Base-by-base conservation (phyloP, 345 rosid genomes). In the Barbarea vulgaris region DNA sequence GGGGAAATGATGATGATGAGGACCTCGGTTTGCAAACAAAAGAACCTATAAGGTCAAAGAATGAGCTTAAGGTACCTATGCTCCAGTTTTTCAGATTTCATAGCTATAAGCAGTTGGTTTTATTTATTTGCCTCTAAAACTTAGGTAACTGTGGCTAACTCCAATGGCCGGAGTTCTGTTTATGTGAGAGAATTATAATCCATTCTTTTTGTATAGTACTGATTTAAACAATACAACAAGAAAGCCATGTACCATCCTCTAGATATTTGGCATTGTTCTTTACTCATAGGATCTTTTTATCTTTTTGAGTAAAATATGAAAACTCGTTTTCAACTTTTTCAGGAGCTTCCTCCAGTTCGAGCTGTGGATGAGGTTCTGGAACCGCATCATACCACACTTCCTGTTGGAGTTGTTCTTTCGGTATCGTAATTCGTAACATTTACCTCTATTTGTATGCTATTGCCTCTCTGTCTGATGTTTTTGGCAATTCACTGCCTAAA, bases 261-360 rank as follows among this genome's bases (percentile, higher is more conserved):
- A 37, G 48, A 28, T 68, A 10, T 54, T 44, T 54, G 19, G 5
- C 19, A 42, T 42, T 72, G 17, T 17, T 63, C 53, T 62, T 18
- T 18, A 46, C 34, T 17, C 44, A n/a, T 50, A 9, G 34, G 34
- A 64, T 42, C 41, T 7, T 74, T 17, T 31, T 30, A 30, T 9
- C 39, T 24, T 37, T 41, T 30, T 52, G 17, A 39, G 53, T 47
- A 59, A 7, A 60, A 9, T 15, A 24, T 74, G 73, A 39, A 30
- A 6, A 2, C 22, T 18, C 22, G 36, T 28, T 14, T 60, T 44
- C 47, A 64, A 61, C 41, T 64, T 53, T 51, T 74, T 77, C 81
- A 93, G 98, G 83, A 52, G 48, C 96, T 95, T 34, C 97, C 99
- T 55, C 90, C 81, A 59, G 99, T 95, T 70, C 96, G 91, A 54